Conservation (phyloP, 306 rosid genomes). For the Boehmeria nivea region DNA sequence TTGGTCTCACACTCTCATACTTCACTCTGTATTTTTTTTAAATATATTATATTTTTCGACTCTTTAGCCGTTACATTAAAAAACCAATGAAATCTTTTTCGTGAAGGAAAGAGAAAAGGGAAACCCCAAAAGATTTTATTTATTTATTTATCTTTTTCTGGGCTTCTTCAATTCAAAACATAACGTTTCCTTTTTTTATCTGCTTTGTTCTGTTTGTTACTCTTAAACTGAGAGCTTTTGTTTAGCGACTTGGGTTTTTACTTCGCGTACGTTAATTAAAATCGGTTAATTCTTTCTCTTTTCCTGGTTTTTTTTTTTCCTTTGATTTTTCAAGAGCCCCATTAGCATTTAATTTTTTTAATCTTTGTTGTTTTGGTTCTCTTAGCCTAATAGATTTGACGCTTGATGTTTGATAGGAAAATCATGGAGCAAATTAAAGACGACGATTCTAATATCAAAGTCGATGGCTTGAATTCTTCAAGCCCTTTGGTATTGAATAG, state of each 20-base stretch:
- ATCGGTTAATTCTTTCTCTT: too few species aligned
- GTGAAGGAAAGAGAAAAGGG: too few species aligned
- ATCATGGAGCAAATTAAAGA: slow-evolving; percentile 25
- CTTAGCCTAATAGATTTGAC: too few species aligned
- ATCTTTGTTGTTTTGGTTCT: background rate
- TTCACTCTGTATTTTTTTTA: background rate
- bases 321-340: too few species aligned
- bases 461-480: slow-evolving; percentile 5
- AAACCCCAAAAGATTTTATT: too few species aligned
- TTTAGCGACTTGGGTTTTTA: background rate
- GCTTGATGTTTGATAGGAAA: slow-evolving; percentile 13
- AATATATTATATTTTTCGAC: background rate
- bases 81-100: too few species aligned
- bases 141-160: too few species aligned
- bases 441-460: background rate
- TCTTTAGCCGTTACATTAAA: background rate
- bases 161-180: too few species aligned
- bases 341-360: background rate
- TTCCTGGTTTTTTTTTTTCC: too few species aligned
- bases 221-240: background rate
- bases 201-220: background rate
- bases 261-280: too few species aligned
- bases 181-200: too few species aligned
- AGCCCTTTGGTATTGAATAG: slow-evolving; percentile 8
- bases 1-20: too few species aligned